Evolutionary conservation across 805 yeast species (phyloP), one percentile per base, ranked within the genome.

Genomic region (Ogataea sp.): DNA sequence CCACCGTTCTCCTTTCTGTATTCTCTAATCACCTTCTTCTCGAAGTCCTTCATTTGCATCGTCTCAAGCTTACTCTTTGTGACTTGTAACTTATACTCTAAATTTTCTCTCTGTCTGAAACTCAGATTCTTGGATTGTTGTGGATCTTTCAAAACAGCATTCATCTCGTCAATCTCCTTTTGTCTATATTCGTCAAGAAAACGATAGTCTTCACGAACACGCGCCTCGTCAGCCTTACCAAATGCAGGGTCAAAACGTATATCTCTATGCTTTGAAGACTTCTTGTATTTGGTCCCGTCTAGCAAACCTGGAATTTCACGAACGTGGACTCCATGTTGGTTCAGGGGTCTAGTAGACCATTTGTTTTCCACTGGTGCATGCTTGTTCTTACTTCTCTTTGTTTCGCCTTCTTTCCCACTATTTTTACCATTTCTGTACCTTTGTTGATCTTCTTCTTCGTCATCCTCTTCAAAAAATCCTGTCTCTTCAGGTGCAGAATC

Each of bases 181-280:
- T 80, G 69, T 57, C 97, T 72, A 58, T 93, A 93, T 30, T 83
- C 88, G 58, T 88, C 95, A 42, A 93, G 63, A 55, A 93, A 93
- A 33, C 76, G 72, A 63, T 93, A 93, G 52, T 90, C 80, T 51
- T 78, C 75, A 43, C 97, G 69, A 15, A 84, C 73, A 42, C 70
- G 68, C 25, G 68, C 64, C 42, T 74, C 62, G 55, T 89, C 90
- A 1, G 93, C 85, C 50, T 78, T 82, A 41, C 97, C 97, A 46
- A 78, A 77, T 0, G 96, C 88, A 3, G 90, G 73, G 59, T 93
- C 96, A 57, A 93, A 93, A 49, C 98, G 70, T 26, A 94, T 81
- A 63, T 93, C 98, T 36, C 75, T 71, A 55, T 83, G 80, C 23
- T 81, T 60, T 14, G 65, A 66, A 14, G 58, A 50, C 37, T 58